Percentiles rank a stretch among this genome's conserved stretches.
These are phyloP conservation scores for Musa beccarii DNA, from an alignment of 176 grass and related monocot genomes.

Conservation along the genomic window DNA sequence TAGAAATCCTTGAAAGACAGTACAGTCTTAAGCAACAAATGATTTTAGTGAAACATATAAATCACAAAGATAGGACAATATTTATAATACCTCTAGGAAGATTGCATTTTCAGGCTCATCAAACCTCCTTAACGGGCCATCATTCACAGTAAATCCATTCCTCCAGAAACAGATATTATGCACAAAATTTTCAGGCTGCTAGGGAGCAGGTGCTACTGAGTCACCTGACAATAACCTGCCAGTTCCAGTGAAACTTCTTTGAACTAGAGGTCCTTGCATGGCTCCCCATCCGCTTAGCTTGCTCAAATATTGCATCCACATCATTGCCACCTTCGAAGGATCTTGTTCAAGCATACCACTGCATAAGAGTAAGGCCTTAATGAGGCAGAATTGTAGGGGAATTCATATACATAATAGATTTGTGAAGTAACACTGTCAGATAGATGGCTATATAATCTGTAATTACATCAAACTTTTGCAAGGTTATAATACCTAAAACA, in stretches of 20 bases:
- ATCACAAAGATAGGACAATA: no score
- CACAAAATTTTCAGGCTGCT: not conserved
- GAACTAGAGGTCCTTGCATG: slow-evolving; percentile 1
- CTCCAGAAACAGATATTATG: slow-evolving; percentile 15
- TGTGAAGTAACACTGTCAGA: not conserved
- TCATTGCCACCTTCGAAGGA: slow-evolving; percentile 1
- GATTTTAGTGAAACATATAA: no score
- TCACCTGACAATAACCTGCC: slow-evolving; percentile 6
- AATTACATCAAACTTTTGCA: not conserved
- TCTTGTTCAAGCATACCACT: slow-evolving; percentile 11
- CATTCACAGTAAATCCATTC: slow-evolving; percentile 8
- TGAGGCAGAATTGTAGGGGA: not conserved
- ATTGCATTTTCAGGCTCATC: slow-evolving; percentile 3
- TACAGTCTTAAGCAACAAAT: no score
- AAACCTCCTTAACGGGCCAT: slow-evolving; percentile 7
- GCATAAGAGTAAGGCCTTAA: not conserved
- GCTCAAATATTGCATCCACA: slow-evolving; percentile 11
- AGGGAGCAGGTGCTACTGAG: not conserved
- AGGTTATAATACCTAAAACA: not conserved
- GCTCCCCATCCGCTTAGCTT: slow-evolving; percentile 1
- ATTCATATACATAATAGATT: not conserved
- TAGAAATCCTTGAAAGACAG: no score
- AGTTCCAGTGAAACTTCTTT: slow-evolving; percentile 5
- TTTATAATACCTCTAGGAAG: not conserved
- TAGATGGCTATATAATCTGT: not conserved